Evolutionary conservation across 2,329 filamentous ascomycete species (phyloP).

Genomic region (Colletotrichum shisoi): DNA sequence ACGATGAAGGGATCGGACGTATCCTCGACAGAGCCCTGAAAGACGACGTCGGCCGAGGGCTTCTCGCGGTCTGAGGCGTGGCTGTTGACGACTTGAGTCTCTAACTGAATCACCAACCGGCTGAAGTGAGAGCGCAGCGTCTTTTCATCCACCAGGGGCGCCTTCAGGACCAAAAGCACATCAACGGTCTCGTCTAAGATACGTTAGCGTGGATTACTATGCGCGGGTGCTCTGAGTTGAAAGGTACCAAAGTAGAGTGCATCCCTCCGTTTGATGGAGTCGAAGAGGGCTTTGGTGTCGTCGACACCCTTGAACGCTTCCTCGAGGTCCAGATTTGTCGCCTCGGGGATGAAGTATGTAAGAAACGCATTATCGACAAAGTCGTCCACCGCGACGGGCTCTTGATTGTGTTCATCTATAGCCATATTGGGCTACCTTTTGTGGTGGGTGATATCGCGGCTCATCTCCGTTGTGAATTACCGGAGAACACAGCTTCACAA

Average conservation of each 20-base stretch:
- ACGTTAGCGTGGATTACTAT: conserved; percentile 11
- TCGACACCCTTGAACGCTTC: conserved; percentile 57
- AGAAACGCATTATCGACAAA: conserved; percentile 68
- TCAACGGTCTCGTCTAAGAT: conserved; percentile 75
- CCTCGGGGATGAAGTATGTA: conserved; percentile 66
- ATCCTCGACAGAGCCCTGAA: conserved; percentile 61
- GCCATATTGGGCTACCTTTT: conserved; percentile 42
- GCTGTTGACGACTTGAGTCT: conserved; percentile 70
- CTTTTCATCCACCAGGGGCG: conserved; percentile 66
- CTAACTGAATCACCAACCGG: conserved; percentile 70
- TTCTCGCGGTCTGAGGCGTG: conserved; percentile 58
- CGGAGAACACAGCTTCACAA: conserved; percentile 27
- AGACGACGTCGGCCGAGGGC: conserved; percentile 66
- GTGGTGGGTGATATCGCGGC: conserved; percentile 7
- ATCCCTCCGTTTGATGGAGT: conserved; percentile 68
- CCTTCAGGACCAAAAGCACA: conserved; percentile 73
- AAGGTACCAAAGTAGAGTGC: conserved; percentile 75
- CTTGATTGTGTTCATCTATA: conserved; percentile 15
- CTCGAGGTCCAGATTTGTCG: conserved; percentile 64
- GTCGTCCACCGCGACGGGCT: conserved; percentile 47
- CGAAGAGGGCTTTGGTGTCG: conserved; percentile 58
- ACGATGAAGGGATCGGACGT: conserved; percentile 61
- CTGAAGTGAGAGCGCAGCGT: conserved; percentile 66
- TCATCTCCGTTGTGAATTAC: conserved; percentile 21
- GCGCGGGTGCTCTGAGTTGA: conserved; percentile 27